Evolutionary conservation across 2,329 filamentous ascomycete genomes (phyloP).

Genomic region (Alternaria alternata): DNA sequence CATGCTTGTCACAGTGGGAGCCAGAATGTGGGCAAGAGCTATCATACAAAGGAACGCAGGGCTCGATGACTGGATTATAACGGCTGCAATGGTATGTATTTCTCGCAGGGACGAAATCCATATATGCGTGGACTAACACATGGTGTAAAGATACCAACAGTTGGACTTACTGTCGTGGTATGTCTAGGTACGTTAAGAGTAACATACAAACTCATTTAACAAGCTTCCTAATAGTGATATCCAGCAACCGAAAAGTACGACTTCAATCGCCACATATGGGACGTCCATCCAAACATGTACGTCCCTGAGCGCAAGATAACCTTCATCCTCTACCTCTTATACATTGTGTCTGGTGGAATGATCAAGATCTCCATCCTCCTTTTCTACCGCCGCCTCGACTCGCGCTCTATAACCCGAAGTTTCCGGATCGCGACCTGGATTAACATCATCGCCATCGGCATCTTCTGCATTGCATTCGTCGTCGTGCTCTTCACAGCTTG

Average conservation of each 20-base stretch:
- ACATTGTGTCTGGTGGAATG: conserved; percentile 20
- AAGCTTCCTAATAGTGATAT: background rate
- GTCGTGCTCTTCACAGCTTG: conserved; percentile 19
- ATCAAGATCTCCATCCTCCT: conserved; percentile 38
- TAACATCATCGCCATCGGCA: conserved; percentile 21
- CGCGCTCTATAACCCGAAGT: conserved; percentile 14
- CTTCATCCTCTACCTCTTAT: conserved; percentile 28
- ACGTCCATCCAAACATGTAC: conserved; percentile 15
- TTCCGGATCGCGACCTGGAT: conserved; percentile 25
- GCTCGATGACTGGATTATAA: conserved; percentile 28
- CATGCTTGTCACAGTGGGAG: conserved; percentile 15
- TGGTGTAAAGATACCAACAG: conserved; percentile 6
- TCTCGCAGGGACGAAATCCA: background rate
- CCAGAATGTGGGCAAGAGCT: conserved; percentile 22
- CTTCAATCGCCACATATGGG: conserved; percentile 29
- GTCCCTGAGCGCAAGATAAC: conserved; percentile 19
- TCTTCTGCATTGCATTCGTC: conserved; percentile 24
- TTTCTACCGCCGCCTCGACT: conserved; percentile 31
- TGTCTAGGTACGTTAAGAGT: background rate
- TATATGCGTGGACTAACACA: background rate
- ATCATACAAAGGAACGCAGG: conserved; percentile 22
- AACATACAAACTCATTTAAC: background rate
- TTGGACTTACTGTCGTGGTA: background rate
- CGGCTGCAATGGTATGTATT: conserved; percentile 18
- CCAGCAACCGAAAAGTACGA: conserved; percentile 7